These are phyloP conservation scores for Polysphondylium violaceum DNA, from an alignment of 78 protist genomes.

Conservation along the genomic window DNA sequence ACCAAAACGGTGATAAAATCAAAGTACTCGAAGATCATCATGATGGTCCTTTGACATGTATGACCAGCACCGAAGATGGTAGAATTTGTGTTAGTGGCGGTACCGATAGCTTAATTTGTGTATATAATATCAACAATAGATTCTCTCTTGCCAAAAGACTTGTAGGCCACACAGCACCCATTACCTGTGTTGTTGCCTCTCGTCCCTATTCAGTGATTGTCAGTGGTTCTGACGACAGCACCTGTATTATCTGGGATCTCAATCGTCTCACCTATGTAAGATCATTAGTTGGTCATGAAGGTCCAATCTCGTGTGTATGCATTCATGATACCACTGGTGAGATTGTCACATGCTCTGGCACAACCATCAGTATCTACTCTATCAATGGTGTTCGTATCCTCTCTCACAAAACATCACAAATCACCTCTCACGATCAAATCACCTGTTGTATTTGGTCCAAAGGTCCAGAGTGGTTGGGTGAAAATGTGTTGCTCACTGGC, in stretches of 20 bases:
- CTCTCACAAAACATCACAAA: slow-evolving; percentile 50
- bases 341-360: slow-evolving; percentile 65
- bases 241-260: slow-evolving; percentile 90
- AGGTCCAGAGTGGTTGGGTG: slow-evolving; percentile 77
- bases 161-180: slow-evolving; percentile 70
- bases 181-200: slow-evolving; percentile 79
- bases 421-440: slow-evolving; percentile 49
- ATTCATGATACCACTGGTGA: slow-evolving; percentile 81
- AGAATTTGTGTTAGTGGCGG: slow-evolving; percentile 78
- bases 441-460: slow-evolving; percentile 54
- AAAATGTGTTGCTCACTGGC: slow-evolving; percentile 67
- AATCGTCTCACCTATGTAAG: slow-evolving; percentile 76
- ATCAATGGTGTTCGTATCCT: slow-evolving; percentile 54
- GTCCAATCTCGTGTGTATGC: slow-evolving; percentile 55
- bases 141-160: slow-evolving; percentile 52
- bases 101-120: slow-evolving; percentile 69
- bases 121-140: slow-evolving; percentile 56
- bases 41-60: slow-evolving; percentile 58
- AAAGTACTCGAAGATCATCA: slow-evolving; percentile 76
- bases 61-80: slow-evolving; percentile 77
- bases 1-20: slow-evolving; percentile 51
- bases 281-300: slow-evolving; percentile 41
- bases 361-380: slow-evolving; percentile 45
- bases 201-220: slow-evolving; percentile 73
- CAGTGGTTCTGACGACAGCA: slow-evolving; percentile 81